Conservation (phyloP, 208 protist species). For the Herpetomonas tarakana region DNA sequence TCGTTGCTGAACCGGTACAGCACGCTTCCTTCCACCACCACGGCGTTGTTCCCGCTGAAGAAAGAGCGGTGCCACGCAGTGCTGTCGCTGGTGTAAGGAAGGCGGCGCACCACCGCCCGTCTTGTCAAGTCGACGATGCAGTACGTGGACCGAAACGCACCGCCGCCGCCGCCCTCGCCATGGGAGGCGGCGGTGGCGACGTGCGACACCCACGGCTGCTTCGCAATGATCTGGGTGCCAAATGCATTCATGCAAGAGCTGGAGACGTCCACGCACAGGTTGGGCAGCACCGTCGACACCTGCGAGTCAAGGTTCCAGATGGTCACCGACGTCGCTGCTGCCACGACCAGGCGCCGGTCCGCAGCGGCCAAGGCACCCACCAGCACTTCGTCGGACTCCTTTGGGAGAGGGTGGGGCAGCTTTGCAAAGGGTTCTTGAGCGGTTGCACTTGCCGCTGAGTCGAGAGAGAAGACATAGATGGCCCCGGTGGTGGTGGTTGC, state of each 20-base stretch:
- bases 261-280: neutral
- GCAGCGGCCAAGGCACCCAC: slow-evolving; percentile 53
- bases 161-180: neutral
- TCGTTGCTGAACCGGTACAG: neutral
- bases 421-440: slow-evolving; percentile 21
- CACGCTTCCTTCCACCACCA: slow-evolving; percentile 21
- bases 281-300: slow-evolving; percentile 23
- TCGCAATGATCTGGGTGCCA: slow-evolving; percentile 46
- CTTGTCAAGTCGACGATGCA: slow-evolving; percentile 66
- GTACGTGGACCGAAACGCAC: neutral
- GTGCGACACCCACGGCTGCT: slow-evolving; percentile 4
- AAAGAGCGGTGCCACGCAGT: slow-evolving; percentile 27
- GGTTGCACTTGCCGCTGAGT: neutral
- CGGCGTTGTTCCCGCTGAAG: slow-evolving; percentile 62
- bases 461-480: neutral
- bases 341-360: slow-evolving; percentile 65
- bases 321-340: slow-evolving; percentile 42
- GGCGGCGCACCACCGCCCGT: slow-evolving; percentile 46
- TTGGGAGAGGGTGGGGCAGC: slow-evolving; percentile 3
- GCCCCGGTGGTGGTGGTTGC: neutral
- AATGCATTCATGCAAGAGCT: slow-evolving; percentile 37
- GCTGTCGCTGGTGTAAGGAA: slow-evolving; percentile 36
- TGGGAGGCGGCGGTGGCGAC: neutral
- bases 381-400: slow-evolving; percentile 45
- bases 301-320: slow-evolving; percentile 77